A percentile compares a stretch with the other conserved stretches of the same genome.
Evolutionary conservation across 371 early-diverging fungal species (phyloP).

Genomic region (Mucor sp.): DNA sequence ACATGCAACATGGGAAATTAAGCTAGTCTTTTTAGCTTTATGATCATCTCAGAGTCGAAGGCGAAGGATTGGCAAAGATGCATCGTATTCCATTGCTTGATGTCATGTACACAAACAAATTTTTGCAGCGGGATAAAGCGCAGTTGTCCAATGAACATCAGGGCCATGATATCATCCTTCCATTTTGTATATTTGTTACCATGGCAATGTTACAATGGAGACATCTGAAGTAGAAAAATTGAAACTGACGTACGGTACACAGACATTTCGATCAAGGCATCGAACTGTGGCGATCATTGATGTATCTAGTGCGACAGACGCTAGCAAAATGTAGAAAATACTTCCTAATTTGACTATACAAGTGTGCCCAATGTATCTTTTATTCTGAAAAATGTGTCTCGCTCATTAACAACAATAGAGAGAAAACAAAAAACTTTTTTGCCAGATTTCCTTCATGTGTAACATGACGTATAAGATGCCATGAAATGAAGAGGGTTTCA

Average conservation of each 20-base stretch:
- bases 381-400: too few species aligned
- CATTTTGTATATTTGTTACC: neutral
- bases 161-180: neutral
- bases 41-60: too few species aligned
- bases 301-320: neutral
- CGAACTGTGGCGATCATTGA: neutral
- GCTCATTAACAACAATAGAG: too few species aligned
- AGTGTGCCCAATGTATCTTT: neutral
- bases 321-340: neutral
- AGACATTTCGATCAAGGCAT: neutral
- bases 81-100: neutral
- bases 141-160: neutral
- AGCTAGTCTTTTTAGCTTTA: neutral
- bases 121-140: neutral
- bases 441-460: neutral
- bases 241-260: neutral
- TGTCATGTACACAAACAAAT: neutral
- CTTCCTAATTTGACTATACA: neutral
- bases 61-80: too few species aligned
- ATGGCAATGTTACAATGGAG: neutral
- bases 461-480: conserved; percentile 2
- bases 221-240: neutral
- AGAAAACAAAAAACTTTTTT: neutral
- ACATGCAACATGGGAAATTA: neutral
- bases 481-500: neutral